Evolutionary conservation across 2,329 filamentous ascomycete species (phyloP), one percentile per base, ranked within the genome.

Genomic region (Ophiosphaerella narmari): DNA sequence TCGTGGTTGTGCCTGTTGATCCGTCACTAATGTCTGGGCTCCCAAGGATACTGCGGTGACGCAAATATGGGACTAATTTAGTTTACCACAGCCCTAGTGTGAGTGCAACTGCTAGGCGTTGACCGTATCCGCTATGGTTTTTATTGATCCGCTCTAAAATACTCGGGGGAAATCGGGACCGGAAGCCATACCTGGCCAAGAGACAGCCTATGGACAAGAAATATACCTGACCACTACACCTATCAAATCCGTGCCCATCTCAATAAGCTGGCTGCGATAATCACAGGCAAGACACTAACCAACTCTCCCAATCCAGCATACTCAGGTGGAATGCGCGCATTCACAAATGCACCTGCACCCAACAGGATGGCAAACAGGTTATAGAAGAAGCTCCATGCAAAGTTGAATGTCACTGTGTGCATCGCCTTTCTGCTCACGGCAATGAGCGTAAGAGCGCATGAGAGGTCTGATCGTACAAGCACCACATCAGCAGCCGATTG

Each of bases 221-320:
- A 21, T 21, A 21, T 21, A 21, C 18, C 33, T n/a, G 14, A 7
- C 13, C 34, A 5, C 34, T 39, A 23, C 37, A 7, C 37, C 23
- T 11, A 7, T 29, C 5, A 67, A 16, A 66, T 39, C 33, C 48
- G 60, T 3, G 50, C 47, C 64, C 64, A 82, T 43, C 70, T 71
- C 54, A 84, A 55, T 40, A 73, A 66, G 54, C 83, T 68, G 0
- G 82, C 85, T 26, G 79, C 80, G 8, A 75, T 67, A 63, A 90
- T 80, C 4, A 91, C 87, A 0, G 88, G 88, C 66, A 89, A 56
- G 0, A 92, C 86, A 64, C 88, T 91, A 0, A 89, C 86, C 16
- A 91, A 65, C 74, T 91, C 88, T 0, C 88, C 88, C 5, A 91
- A 63, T 0, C 86, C 87, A 0, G 87, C 87, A 77, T 79, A 89